A percentile compares a stretch with the other conserved stretches of the same genome.
phyloP scores from a whole-genome alignment of 345 rosid species.

The Eucalyptus pauciflora region DNA sequence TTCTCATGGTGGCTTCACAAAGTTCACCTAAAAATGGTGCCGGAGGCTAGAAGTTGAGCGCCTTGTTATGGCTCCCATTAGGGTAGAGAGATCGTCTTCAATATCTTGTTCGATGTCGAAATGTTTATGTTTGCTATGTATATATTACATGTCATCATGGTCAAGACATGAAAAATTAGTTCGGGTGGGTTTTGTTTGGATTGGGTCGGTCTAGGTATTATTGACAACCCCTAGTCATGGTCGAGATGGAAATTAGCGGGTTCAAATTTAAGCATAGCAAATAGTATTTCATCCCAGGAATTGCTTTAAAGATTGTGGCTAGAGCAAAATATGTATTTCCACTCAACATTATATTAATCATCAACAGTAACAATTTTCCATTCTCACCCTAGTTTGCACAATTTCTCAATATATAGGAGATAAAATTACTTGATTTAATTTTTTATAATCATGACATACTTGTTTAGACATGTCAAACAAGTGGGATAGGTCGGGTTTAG shows the following conservation, averaged over 20 bases:
- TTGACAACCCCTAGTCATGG: neutral
- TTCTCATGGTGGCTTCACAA: neutral
- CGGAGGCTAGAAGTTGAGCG: neutral
- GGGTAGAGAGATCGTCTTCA: neutral
- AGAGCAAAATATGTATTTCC: neutral
- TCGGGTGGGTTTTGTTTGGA: rapidly evolving
- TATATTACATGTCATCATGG: neutral
- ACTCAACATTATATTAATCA: neutral
- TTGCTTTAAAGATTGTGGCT: neutral
- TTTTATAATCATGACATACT: neutral
- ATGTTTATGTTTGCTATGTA: neutral
- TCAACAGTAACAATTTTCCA: neutral
- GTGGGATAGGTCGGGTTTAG: rapidly evolving
- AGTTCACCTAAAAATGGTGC: neutral
- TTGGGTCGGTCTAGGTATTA: neutral
- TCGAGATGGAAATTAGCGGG: neutral
- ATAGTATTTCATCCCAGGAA: neutral
- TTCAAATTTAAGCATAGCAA: neutral
- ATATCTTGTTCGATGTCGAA: neutral
- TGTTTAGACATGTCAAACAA: rapidly evolving
- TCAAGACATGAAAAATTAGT: neutral
- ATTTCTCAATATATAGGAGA: neutral
- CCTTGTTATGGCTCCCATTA: neutral
- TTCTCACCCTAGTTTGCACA: neutral
- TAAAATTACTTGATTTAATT: neutral